Conservation (phyloP, 441 rosid species). For the Euphorbia celastroides region DNA sequence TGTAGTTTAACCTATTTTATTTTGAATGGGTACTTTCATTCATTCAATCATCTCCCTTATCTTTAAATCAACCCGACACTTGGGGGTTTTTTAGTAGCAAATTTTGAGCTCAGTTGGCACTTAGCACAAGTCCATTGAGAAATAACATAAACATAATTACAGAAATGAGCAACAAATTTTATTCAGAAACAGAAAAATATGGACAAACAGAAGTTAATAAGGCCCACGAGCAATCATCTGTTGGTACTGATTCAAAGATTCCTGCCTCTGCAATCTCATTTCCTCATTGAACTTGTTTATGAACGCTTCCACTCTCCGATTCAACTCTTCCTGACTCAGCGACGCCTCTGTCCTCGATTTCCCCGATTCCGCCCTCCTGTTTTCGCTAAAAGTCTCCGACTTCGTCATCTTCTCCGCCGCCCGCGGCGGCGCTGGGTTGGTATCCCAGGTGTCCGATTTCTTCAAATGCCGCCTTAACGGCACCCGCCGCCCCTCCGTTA, state of each 20-base stretch:
- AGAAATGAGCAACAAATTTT: too few relatives aligned
- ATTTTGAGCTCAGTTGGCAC: too few relatives aligned
- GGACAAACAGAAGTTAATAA: too few relatives aligned
- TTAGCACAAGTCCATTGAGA: too few relatives aligned
- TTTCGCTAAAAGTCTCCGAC: constrained; percentile 50
- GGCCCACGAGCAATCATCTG: constrained; percentile 34
- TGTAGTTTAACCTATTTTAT: too few relatives aligned
- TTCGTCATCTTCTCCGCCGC: constrained; percentile 32
- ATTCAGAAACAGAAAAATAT: too few relatives aligned
- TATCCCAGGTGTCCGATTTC: constrained; percentile 48
- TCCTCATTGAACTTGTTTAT: constrained; percentile 71
- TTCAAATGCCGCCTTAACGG: constrained; percentile 53
- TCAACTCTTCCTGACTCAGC: constrained; percentile 78
- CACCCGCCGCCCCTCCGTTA: constrained; percentile 58
- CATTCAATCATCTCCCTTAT: too few relatives aligned
- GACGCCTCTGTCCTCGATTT: constrained; percentile 62
- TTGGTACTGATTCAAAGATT: constrained; percentile 46
- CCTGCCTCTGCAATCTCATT: constrained; percentile 68
- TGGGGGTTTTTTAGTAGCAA: too few relatives aligned
- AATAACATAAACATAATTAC: too few relatives aligned
- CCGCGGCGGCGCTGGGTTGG: constrained; percentile 7
- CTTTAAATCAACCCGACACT: too few relatives aligned
- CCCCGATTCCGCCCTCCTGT: constrained; percentile 29
- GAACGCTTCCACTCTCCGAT: constrained; percentile 70
- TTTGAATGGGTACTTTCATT: too few relatives aligned